These are phyloP conservation scores for Daldinia sp. DNA, from an alignment of 2,329 filamentous ascomycete genomes.

Conservation along the genomic window DNA sequence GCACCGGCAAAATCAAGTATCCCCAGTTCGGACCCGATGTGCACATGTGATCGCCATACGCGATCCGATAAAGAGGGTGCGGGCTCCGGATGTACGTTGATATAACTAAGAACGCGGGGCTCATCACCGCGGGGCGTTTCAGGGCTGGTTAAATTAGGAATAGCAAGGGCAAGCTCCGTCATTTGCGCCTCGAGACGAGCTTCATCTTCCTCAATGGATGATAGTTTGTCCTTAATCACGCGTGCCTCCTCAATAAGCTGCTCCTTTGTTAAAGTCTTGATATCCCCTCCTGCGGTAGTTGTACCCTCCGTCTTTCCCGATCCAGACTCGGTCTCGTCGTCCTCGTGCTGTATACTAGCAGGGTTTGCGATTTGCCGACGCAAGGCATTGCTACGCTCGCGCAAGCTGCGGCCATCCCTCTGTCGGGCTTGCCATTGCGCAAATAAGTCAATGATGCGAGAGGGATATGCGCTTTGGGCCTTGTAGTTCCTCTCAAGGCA, in stretches of 20 bases:
- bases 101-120: constrained; percentile 76
- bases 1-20: constrained; percentile 91
- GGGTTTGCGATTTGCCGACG: constrained; percentile 69
- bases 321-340: constrained; percentile 53
- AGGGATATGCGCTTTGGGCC: constrained; percentile 65
- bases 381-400: constrained; percentile 75
- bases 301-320: constrained; percentile 34
- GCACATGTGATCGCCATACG: constrained; percentile 80
- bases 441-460: constrained; percentile 67
- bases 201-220: constrained; percentile 71
- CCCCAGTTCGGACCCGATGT: constrained; percentile 86
- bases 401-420: constrained; percentile 68
- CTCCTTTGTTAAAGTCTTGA: constrained; percentile 56
- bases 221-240: constrained; percentile 71
- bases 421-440: constrained; percentile 72
- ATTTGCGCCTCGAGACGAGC: constrained; percentile 73
- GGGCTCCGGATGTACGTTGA: constrained; percentile 76
- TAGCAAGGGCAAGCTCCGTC: constrained; percentile 76
- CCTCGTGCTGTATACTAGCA: constrained; percentile 58
- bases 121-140: constrained; percentile 78
- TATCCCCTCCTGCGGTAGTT: constrained; percentile 52
- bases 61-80: constrained; percentile 54
- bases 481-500: constrained; percentile 88
- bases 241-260: constrained; percentile 73
- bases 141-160: constrained; percentile 87